These are phyloP conservation scores for Pecoramyces ruminantium DNA, from an alignment of 192 early-diverging fungal species.

Conservation along the genomic window DNA sequence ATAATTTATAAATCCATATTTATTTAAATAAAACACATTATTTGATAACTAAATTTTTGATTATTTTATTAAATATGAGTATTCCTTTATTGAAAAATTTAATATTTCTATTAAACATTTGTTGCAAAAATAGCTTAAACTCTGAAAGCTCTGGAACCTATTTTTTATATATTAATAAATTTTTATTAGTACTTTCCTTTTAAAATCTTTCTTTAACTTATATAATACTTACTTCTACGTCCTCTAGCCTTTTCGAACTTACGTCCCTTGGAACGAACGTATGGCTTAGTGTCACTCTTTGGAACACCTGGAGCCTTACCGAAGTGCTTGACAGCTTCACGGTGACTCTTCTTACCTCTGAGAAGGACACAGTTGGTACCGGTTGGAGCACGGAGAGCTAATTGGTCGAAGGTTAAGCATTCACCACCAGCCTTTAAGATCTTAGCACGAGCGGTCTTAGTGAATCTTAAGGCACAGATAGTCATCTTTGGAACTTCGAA, in stretches of 20 bases:
- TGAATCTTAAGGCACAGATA: slow-evolving; percentile 86
- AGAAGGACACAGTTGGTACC: slow-evolving; percentile 89
- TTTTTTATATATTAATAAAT: not conserved
- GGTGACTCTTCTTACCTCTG: slow-evolving; percentile 83
- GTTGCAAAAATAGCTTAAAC: not conserved
- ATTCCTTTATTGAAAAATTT: not conserved
- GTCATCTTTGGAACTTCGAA: slow-evolving; percentile 87
- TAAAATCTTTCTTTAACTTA: too few species aligned
- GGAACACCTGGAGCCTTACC: slow-evolving; percentile 61
- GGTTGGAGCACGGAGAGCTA: slow-evolving; percentile 92
- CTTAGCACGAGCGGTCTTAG: slow-evolving; percentile 87
- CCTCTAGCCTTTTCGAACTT: slow-evolving; percentile 99
- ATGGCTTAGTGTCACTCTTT: slow-evolving; percentile 39
- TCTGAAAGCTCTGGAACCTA: not conserved
- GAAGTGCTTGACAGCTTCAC: slow-evolving; percentile 99
- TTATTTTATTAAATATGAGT: not conserved
- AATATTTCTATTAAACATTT: not conserved
- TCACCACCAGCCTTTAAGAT: slow-evolving; percentile 99
- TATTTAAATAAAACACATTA: too few species aligned
- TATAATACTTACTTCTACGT: slow-evolving; percentile 40
- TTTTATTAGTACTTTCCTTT: too few species aligned
- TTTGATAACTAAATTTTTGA: not conserved
- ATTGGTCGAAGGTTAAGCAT: slow-evolving; percentile 94
- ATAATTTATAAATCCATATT: too few species aligned
- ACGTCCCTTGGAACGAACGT: slow-evolving; percentile 96